Conservation (phyloP, 768 basidiomycete species). For the Peribolospora kevripleyi region DNA sequence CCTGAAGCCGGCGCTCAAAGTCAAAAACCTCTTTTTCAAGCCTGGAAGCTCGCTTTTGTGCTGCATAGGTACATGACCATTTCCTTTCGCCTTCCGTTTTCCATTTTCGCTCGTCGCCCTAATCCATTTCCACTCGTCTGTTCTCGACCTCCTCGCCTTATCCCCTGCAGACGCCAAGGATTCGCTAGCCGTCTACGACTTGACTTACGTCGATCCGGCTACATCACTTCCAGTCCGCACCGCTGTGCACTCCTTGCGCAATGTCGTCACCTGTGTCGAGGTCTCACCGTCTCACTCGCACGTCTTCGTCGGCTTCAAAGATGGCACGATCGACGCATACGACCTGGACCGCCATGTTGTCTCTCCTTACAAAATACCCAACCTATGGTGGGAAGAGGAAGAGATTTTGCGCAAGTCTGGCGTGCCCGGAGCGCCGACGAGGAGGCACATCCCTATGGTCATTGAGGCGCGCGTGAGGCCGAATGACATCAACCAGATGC, state of each 20-base stretch:
- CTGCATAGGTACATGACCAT: slow-evolving; percentile 32
- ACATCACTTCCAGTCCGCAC: background rate
- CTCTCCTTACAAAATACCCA: slow-evolving; percentile 44
- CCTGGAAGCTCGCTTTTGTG: slow-evolving; percentile 31
- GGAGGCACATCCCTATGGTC: slow-evolving; percentile 1
- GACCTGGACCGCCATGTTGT: slow-evolving; percentile 45
- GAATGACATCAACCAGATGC: slow-evolving; percentile 12
- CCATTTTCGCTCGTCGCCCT: background rate
- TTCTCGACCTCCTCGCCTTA: background rate
- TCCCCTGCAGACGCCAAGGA: slow-evolving; percentile 13
- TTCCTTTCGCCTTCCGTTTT: background rate
- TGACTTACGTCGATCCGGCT: background rate
- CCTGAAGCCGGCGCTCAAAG: slow-evolving; percentile 24
- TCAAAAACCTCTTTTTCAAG: slow-evolving; percentile 42
- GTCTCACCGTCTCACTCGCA: slow-evolving; percentile 48
- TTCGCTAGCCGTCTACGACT: slow-evolving; percentile 14
- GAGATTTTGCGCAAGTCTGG: slow-evolving; percentile 29
- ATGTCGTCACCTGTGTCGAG: slow-evolving; percentile 29
- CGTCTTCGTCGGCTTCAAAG: slow-evolving; percentile 34
- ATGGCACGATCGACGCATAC: slow-evolving; percentile 44
- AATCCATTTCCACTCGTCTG: slow-evolving; percentile 21
- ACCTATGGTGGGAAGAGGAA: slow-evolving; percentile 51
- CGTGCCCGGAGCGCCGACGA: slow-evolving; percentile 16
- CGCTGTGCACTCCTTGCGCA: background rate
- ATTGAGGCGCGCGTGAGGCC: background rate